A percentile compares a stretch with the other conserved stretches of the same genome.
phyloP scores from a whole-genome alignment of 164 flowering plant species.

The Warburgia ugandensis region DNA sequence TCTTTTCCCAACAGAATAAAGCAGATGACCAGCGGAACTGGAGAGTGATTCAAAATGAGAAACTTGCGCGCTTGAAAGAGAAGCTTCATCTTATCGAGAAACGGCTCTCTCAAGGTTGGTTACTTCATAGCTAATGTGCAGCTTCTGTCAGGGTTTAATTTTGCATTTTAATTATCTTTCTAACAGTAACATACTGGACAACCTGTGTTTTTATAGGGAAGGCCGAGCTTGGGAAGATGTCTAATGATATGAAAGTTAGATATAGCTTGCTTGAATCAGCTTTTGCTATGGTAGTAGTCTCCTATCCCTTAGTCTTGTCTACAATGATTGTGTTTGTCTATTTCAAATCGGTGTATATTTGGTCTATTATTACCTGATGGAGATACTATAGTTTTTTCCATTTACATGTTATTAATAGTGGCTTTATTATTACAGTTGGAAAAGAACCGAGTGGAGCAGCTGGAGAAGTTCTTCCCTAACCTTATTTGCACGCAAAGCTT shows the following conservation, averaged over 20 bases:
- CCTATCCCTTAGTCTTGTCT: conserved; percentile 1
- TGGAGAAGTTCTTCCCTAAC: conserved; percentile 83
- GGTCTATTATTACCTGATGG: too few species aligned
- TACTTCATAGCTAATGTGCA: conserved; percentile 9
- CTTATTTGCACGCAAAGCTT: conserved; percentile 76
- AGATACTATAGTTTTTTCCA: too few species aligned
- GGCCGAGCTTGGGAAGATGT: conserved; percentile 51
- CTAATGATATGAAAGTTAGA: conserved; percentile 54
- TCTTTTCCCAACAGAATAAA: conserved; percentile 47
- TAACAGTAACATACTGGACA: conserved; percentile 7
- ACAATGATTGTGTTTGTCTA: background rate
- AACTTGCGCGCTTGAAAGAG: conserved; percentile 61
- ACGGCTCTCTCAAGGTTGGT: conserved; percentile 59
- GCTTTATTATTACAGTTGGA: conserved; percentile 50
- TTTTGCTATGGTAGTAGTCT: conserved; percentile 34
- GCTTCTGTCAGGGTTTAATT: conserved; percentile 6
- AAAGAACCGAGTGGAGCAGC: conserved; percentile 61
- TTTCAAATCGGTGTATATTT: too few species aligned
- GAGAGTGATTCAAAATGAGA: conserved; percentile 74
- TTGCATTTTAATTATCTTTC: background rate
- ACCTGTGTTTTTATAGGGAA: conserved; percentile 38
- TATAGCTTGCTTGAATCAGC: conserved; percentile 76
- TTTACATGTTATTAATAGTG: background rate
- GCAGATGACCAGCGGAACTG: conserved; percentile 76
- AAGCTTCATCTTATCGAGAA: conserved; percentile 52